A percentile compares a stretch with the other conserved stretches of the same genome.
Conservation (phyloP, 768 basidiomycete genomes). For the Xanthoconium purpureum region DNA sequence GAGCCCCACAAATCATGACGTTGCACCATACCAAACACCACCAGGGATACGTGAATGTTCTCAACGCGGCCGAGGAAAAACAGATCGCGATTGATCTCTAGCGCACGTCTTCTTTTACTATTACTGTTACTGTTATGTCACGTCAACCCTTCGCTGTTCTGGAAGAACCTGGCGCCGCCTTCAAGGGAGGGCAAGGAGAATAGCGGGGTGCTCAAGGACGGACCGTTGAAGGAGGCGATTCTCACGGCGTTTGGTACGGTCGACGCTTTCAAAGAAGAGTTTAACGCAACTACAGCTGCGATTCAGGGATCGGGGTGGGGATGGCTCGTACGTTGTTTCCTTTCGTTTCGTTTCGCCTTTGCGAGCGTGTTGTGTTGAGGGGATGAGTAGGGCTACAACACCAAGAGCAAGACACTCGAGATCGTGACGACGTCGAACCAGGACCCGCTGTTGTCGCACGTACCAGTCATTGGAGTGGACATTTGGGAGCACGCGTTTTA, state of each 20-base stretch:
- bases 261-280: constrained; percentile 71
- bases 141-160: constrained; percentile 95
- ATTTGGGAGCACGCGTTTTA: constrained; percentile 98
- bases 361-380: neutral
- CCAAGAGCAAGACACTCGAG: constrained; percentile 68
- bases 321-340: constrained; percentile 71
- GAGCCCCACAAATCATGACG: constrained; percentile 96
- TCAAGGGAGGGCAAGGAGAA: constrained; percentile 48
- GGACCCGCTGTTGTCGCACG: constrained; percentile 76
- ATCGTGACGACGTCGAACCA: constrained; percentile 93
- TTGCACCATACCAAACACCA: constrained; percentile 96
- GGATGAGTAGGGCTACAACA: constrained; percentile 56
- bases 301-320: constrained; percentile 97
- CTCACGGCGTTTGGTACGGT: constrained; percentile 67
- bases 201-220: constrained; percentile 59
- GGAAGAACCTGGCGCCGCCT: constrained; percentile 85
- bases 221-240: constrained; percentile 58
- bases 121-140: constrained; percentile 47
- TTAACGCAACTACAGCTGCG: constrained; percentile 79
- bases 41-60: constrained; percentile 88
- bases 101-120: neutral
- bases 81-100: neutral
- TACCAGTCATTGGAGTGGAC: constrained; percentile 88
- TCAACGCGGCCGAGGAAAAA: constrained; percentile 81
- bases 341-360: neutral